A percentile compares a stretch with the other conserved stretches of the same genome.
These are phyloP conservation scores for Eucalyptus cladocalyx DNA, from an alignment of 345 rosid genomes.

Conservation along the genomic window DNA sequence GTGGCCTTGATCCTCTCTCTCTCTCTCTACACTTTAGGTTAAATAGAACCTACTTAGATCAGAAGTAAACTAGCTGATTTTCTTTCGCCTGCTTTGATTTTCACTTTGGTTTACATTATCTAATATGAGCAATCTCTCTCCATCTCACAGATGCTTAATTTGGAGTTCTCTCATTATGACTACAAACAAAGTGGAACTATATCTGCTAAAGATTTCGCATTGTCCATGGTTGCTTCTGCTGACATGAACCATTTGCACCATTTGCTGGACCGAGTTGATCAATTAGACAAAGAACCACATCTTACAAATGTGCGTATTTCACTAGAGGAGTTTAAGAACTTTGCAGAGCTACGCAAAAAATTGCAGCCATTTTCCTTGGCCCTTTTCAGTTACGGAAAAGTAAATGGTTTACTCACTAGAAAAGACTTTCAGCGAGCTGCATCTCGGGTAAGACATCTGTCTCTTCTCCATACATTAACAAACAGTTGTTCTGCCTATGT, in stretches of 20 bases:
- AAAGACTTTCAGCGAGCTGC: slow-evolving; percentile 89
- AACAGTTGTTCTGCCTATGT: not conserved
- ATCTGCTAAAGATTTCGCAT: slow-evolving; percentile 85
- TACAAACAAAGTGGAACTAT: slow-evolving; percentile 53
- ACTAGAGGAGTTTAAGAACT: slow-evolving; percentile 62
- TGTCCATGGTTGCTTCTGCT: slow-evolving; percentile 95
- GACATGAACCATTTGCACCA: slow-evolving; percentile 54
- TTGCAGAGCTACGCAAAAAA: slow-evolving; percentile 70
- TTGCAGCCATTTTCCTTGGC: slow-evolving; percentile 81
- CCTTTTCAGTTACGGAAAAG: slow-evolving; percentile 74
- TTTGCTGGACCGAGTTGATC: slow-evolving; percentile 66
- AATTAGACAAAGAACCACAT: slow-evolving; percentile 25
- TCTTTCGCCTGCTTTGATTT: not conserved
- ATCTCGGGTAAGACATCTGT: slow-evolving; percentile 31
- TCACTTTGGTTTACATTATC: not conserved
- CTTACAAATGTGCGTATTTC: slow-evolving; percentile 49
- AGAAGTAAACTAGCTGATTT: not conserved
- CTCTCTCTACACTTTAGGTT: not conserved
- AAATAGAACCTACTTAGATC: not conserved
- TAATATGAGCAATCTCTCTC: not conserved
- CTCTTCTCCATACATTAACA: not conserved
- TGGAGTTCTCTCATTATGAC: slow-evolving; percentile 95
- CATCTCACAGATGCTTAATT: slow-evolving; percentile 43
- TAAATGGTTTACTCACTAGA: slow-evolving; percentile 60
- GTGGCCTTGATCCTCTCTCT: not conserved